Percentiles rank a stretch among this genome's conserved stretches.
phyloP scores from a whole-genome alignment of 495 filamentous ascomycete species.

The Rhypophila decipiens region DNA sequence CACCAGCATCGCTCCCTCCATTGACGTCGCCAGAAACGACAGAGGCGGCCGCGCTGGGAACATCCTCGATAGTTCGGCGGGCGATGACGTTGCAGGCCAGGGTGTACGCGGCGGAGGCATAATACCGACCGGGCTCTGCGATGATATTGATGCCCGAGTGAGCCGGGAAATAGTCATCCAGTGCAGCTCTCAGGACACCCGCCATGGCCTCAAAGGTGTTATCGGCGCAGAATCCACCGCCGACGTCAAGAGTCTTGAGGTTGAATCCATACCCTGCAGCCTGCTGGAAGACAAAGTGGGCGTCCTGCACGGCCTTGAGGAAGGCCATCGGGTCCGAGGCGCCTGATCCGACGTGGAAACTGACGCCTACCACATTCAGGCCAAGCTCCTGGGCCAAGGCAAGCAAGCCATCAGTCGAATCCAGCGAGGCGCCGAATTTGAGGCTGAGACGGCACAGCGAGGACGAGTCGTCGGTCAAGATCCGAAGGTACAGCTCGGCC shows the following conservation, averaged over 20 bases:
- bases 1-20: conserved; percentile 38
- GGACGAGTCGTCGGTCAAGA: conserved; percentile 91
- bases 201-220: conserved; percentile 84
- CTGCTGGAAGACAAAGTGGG: conserved; percentile 83
- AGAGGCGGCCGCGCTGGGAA: neutral
- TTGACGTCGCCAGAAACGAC: conserved; percentile 27
- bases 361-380: conserved; percentile 93
- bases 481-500: conserved; percentile 87
- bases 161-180: conserved; percentile 83
- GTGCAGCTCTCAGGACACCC: conserved; percentile 64
- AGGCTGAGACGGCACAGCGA: conserved; percentile 89
- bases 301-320: conserved; percentile 82
- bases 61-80: conserved; percentile 69
- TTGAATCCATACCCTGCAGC: conserved; percentile 69
- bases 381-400: conserved; percentile 76
- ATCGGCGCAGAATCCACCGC: conserved; percentile 83
- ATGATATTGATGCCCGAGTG: conserved; percentile 70
- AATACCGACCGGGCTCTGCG: conserved; percentile 93
- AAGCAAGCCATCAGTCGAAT: conserved; percentile 69
- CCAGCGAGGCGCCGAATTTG: conserved; percentile 91
- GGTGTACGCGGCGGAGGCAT: conserved; percentile 86
- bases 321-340: conserved; percentile 87
- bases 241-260: conserved; percentile 85
- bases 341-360: conserved; percentile 96
- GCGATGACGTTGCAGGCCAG: conserved; percentile 92